phyloP scores from a whole-genome alignment of 257 asterid genomes.

The Vinca minor region DNA sequence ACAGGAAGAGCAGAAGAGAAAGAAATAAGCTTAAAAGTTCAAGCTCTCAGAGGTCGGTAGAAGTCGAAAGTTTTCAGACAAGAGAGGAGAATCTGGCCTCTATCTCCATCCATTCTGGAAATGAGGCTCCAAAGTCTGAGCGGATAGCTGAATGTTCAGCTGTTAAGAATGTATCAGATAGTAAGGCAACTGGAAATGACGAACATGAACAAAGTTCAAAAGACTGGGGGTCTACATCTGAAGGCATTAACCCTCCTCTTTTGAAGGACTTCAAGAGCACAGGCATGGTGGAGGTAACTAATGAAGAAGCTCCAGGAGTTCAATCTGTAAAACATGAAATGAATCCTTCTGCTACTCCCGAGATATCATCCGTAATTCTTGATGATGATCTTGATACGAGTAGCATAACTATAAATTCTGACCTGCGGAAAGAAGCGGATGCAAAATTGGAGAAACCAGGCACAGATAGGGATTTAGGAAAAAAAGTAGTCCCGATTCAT shows the following conservation, averaged over 20 bases:
- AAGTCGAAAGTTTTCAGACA: slow-evolving; percentile 40
- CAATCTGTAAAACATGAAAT: slow-evolving; percentile 26
- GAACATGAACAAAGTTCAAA: slow-evolving; percentile 25
- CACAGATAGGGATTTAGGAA: slow-evolving; percentile 36
- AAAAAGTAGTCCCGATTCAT: slow-evolving; percentile 28
- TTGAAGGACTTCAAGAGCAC: slow-evolving; percentile 28
- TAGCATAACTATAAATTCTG: slow-evolving; percentile 20
- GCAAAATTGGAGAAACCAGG: slow-evolving; percentile 34
- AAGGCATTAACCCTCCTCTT: slow-evolving; percentile 15
- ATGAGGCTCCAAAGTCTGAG: slow-evolving; percentile 32
- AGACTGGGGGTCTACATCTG: slow-evolving; percentile 14
- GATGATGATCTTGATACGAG: slow-evolving; percentile 23
- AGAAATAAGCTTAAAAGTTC: slow-evolving; percentile 55
- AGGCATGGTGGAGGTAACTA: slow-evolving; percentile 21
- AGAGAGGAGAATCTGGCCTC: slow-evolving; percentile 32
- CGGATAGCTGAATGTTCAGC: slow-evolving; percentile 33
- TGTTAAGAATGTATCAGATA: slow-evolving; percentile 27
- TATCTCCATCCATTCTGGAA: slow-evolving; percentile 28
- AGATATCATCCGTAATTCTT: slow-evolving; percentile 32
- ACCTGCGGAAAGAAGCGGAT: slow-evolving; percentile 16
- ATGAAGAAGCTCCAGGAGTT: slow-evolving; percentile 22
- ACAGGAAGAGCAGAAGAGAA: slow-evolving; percentile 72
- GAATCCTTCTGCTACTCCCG: slow-evolving; percentile 27
- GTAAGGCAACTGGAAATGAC: slow-evolving; percentile 23
- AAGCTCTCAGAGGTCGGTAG: slow-evolving; percentile 31